phyloP scores from a whole-genome alignment of 106 monocot genomes.

The Triglochin maritima region DNA sequence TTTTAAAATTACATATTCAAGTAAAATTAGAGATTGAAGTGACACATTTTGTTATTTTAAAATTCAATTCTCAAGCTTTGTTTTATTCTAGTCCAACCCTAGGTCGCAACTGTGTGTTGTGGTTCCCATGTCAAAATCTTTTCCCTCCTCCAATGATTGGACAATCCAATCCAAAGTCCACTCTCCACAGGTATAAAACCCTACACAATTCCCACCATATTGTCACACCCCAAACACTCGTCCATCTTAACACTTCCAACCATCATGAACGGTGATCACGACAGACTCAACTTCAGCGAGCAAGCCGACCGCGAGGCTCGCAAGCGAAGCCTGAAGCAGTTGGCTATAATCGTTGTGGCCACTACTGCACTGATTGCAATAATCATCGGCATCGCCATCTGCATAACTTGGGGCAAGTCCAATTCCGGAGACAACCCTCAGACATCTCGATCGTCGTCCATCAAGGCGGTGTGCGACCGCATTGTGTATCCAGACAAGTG shows the following conservation, averaged over 20 bases:
- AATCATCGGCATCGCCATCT: constrained; percentile 10
- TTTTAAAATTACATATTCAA: too few species aligned
- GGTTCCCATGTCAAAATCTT: too few species aligned
- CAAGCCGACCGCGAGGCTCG: constrained; percentile 6
- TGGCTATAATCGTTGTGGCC: constrained; percentile 9
- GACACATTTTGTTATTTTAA: too few species aligned
- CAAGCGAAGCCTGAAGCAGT: background rate
- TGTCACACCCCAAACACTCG: background rate
- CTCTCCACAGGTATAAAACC: background rate
- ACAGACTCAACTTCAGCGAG: background rate
- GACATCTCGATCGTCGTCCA: background rate
- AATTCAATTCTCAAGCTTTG: too few species aligned
- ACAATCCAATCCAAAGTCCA: background rate
- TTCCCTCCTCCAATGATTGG: too few species aligned
- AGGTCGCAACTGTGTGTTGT: too few species aligned
- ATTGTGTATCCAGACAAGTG: constrained; percentile 1
- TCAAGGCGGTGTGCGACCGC: constrained; percentile 4
- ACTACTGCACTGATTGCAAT: constrained; percentile 1
- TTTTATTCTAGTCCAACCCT: too few species aligned
- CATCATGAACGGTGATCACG: too few species aligned
- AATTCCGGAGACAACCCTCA: background rate
- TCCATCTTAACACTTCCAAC: background rate
- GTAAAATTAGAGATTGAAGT: too few species aligned
- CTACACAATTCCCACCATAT: background rate
- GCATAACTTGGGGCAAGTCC: background rate